Evolutionary conservation across 129 eudicot genomes (phyloP).

Genomic region (Flaveria trinervia): DNA sequence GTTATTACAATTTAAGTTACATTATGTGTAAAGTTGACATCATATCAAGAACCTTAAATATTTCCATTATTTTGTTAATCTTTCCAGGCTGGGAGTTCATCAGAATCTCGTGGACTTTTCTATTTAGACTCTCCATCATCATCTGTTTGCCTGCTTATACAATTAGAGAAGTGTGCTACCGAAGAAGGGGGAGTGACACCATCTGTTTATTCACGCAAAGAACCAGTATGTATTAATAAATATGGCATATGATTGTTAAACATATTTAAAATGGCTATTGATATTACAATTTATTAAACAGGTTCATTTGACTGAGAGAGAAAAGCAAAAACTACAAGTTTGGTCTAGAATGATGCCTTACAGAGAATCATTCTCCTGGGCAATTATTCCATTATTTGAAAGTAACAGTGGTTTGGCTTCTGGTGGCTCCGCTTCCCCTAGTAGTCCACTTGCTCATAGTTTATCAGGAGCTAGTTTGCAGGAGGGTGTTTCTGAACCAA

Average conservation of each 20-base stretch:
- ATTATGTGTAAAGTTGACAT: constrained; percentile 5
- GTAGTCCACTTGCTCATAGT: constrained; percentile 80
- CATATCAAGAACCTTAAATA: constrained; percentile 10
- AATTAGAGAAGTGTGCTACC: constrained; percentile 95
- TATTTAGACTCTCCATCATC: constrained; percentile 93
- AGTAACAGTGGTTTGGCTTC: constrained; percentile 69
- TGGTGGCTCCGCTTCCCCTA: constrained; percentile 90
- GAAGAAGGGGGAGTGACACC: constrained; percentile 98
- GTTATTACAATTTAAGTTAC: constrained; percentile 1
- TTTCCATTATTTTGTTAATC: constrained; percentile 22
- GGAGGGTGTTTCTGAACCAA: constrained; percentile 66
- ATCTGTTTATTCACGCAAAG: constrained; percentile 95
- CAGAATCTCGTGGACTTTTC: constrained; percentile 84
- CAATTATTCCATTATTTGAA: constrained; percentile 87
- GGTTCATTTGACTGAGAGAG: constrained; percentile 97
- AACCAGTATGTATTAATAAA: constrained; percentile 63
- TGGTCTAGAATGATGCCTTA: constrained; percentile 99
- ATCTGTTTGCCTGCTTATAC: constrained; percentile 85
- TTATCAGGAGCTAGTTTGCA: constrained; percentile 73
- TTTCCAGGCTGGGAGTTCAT: constrained; percentile 70
- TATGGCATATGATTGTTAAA: neutral
- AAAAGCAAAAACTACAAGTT: constrained; percentile 92
- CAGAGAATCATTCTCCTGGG: constrained; percentile 97
- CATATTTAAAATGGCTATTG: neutral
- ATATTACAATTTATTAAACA: constrained; percentile 26